Conservation (phyloP, 2,329 filamentous ascomycete genomes). For the Colletotrichum navitas region DNA sequence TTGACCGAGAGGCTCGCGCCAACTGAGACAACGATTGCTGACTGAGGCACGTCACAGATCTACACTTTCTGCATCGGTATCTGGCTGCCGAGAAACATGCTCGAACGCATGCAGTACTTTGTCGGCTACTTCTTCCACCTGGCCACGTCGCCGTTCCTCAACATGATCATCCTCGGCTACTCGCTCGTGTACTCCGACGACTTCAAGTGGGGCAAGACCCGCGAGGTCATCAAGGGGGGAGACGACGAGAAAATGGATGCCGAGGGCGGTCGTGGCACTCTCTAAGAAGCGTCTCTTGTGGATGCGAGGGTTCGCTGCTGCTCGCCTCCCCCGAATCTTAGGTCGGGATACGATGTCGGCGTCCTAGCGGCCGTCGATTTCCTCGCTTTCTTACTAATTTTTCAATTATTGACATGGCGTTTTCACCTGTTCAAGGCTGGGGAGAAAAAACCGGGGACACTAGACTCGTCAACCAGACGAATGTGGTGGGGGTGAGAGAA, state of each 20-base stretch:
- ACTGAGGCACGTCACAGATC: conserved; percentile 47
- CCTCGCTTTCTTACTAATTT: conserved; percentile 15
- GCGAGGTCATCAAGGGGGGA: conserved; percentile 51
- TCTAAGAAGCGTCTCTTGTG: conserved; percentile 24
- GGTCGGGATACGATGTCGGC: conserved; percentile 16
- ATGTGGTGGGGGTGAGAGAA: conserved; percentile 15
- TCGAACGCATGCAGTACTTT: conserved; percentile 55
- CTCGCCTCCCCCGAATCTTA: neutral
- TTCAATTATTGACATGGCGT: conserved; percentile 37
- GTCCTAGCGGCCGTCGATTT: neutral
- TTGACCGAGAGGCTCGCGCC: neutral
- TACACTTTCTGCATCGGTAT: conserved; percentile 58
- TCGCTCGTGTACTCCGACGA: conserved; percentile 58
- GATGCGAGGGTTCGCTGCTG: neutral
- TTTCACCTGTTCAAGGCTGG: conserved; percentile 26
- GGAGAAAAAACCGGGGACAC: conserved; percentile 19
- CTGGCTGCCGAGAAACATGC: conserved; percentile 56
- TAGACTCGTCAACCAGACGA: conserved; percentile 37
- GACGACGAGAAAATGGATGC: conserved; percentile 44
- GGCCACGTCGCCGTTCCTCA: conserved; percentile 56
- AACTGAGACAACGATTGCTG: conserved; percentile 5
- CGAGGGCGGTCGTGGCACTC: conserved; percentile 43
- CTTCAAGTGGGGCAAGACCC: conserved; percentile 62
- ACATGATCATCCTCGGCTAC: conserved; percentile 57
- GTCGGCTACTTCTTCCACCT: conserved; percentile 55